Percentiles rank a stretch among this genome's conserved stretches.
These are phyloP conservation scores for Phanerochaete sordida DNA, from an alignment of 768 basidiomycete species.

Conservation along the genomic window DNA sequence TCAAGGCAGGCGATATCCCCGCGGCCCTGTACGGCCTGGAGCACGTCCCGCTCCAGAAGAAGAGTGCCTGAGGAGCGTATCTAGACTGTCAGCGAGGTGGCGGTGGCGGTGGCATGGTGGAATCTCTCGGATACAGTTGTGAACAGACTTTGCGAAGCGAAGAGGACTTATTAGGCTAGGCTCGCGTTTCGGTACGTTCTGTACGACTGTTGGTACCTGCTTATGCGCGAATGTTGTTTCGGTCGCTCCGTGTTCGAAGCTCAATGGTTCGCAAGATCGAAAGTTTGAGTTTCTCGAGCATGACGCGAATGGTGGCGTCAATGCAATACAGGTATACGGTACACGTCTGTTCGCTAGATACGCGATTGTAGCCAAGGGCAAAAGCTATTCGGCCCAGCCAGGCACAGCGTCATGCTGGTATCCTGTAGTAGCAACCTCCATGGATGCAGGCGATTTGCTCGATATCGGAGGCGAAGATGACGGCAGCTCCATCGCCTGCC, in stretches of 20 bases:
- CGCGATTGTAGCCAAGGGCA: no score
- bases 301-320: neutral
- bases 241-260: neutral
- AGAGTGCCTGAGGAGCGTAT: neutral
- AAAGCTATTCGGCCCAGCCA: neutral
- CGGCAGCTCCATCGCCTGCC: conserved; percentile 28
- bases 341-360: no score
- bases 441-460: neutral
- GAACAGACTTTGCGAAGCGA: no score
- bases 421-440: neutral
- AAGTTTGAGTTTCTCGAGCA: neutral
- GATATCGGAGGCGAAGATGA: conserved; percentile 16
- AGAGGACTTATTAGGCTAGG: neutral
- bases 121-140: no score
- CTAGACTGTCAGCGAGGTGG: neutral
- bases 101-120: neutral
- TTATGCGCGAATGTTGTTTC: neutral
- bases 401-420: neutral
- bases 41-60: conserved; percentile 20
- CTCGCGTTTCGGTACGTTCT: neutral
- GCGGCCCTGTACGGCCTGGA: conserved; percentile 21
- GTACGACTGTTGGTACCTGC: neutral
- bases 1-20: conserved; percentile 1
- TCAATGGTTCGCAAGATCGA: no score
- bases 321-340: neutral